Percentiles rank a stretch among this genome's conserved stretches.
Evolutionary conservation across 306 rosid genomes (phyloP).

Genomic region (Cicer chorassanicum): DNA sequence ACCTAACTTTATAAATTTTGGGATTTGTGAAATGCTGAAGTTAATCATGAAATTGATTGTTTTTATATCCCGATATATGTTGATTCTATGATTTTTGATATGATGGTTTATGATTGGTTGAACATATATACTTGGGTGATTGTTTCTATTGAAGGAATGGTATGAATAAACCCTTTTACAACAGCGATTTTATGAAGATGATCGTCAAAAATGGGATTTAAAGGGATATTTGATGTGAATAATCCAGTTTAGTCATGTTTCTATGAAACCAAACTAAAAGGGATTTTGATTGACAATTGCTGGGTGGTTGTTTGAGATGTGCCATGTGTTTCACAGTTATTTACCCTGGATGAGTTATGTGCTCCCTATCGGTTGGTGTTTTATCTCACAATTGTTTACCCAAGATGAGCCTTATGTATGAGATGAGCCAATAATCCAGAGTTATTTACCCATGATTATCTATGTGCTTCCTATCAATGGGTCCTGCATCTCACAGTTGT

Average conservation of each 20-base stretch:
- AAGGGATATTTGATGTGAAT: background rate
- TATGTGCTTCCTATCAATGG: background rate
- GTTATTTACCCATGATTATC: background rate
- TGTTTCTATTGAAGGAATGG: background rate
- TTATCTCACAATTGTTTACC: background rate
- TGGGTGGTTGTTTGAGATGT: conserved; percentile 5
- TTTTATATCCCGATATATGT: background rate
- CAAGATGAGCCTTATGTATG: background rate
- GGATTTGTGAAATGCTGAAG: background rate
- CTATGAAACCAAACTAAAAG: background rate
- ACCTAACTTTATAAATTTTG: background rate
- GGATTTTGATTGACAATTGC: conserved; percentile 11
- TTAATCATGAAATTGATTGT: background rate
- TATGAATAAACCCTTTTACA: background rate
- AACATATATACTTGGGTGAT: background rate
- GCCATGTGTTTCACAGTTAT: background rate
- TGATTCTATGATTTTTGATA: background rate
- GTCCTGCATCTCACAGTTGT: background rate
- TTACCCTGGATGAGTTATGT: background rate
- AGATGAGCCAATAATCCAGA: background rate
- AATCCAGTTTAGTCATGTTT: background rate
- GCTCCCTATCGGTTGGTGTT: background rate
- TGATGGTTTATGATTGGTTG: conserved; percentile 3
- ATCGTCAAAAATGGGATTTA: background rate
- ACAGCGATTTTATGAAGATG: background rate